Percentiles rank a stretch among this genome's conserved stretches.
Evolutionary conservation across 306 rosid species (phyloP).

Genomic region (Abrus precatorius): DNA sequence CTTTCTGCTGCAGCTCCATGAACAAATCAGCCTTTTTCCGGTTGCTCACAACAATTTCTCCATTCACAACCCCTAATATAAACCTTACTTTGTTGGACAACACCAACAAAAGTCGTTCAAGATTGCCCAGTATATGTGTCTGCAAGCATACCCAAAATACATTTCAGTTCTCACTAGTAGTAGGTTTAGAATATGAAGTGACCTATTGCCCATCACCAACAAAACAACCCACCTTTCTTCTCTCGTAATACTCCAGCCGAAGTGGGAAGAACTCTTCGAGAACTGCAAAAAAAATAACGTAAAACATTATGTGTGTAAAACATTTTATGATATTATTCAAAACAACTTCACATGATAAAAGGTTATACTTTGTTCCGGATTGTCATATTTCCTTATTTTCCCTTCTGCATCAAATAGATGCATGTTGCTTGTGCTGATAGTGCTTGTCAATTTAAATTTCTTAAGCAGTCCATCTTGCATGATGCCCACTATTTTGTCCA

Average conservation of each 20-base stretch:
- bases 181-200: not conserved
- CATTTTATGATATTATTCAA: not conserved
- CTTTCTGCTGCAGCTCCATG: slow-evolving; percentile 82
- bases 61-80: slow-evolving; percentile 83
- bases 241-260: slow-evolving; percentile 78
- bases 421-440: slow-evolving; percentile 86
- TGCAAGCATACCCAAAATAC: slow-evolving; percentile 53
- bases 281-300: slow-evolving; percentile 61
- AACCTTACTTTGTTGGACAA: slow-evolving; percentile 89
- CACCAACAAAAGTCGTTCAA: slow-evolving; percentile 70
- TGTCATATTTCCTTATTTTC: slow-evolving; percentile 83
- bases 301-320: slow-evolving; percentile 16
- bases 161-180: slow-evolving; percentile 27
- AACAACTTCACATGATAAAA: not conserved
- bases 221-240: slow-evolving; percentile 73
- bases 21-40: slow-evolving; percentile 79
- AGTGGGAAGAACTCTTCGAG: slow-evolving; percentile 84
- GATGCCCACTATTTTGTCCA: slow-evolving; percentile 61
- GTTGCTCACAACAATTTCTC: slow-evolving; percentile 86
- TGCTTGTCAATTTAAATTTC: slow-evolving; percentile 74
- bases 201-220: not conserved
- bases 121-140: slow-evolving; percentile 67
- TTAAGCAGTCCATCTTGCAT: slow-evolving; percentile 86
- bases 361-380: slow-evolving; percentile 81
- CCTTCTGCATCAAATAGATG: slow-evolving; percentile 88